These are phyloP conservation scores for Cardiospermum halicacabum DNA, from an alignment of 345 rosid genomes.

Conservation along the genomic window DNA sequence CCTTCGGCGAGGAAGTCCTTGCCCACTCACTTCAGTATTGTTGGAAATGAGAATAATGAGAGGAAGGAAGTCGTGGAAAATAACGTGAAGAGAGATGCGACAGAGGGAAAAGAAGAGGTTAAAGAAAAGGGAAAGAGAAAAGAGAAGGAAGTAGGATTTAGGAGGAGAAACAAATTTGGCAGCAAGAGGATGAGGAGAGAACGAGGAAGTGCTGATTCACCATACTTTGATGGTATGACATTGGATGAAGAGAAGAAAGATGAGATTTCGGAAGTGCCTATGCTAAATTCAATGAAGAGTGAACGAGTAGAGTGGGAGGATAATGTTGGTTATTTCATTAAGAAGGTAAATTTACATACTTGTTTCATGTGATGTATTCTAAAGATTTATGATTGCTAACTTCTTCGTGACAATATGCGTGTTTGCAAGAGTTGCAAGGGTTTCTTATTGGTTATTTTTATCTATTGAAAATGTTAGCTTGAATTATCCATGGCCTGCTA, in stretches of 20 bases:
- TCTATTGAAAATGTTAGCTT: background rate
- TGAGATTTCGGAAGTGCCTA: conserved; percentile 9
- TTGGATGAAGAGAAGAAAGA: conserved; percentile 25
- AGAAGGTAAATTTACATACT: conserved; percentile 49
- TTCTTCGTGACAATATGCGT: background rate
- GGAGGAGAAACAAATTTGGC: conserved; percentile 61
- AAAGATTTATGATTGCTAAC: background rate
- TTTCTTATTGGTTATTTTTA: background rate
- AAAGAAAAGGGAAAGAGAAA: conserved; percentile 64
- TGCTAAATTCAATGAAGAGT: conserved; percentile 8
- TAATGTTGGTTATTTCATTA: conserved; percentile 69
- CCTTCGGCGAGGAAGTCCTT: conserved; percentile 76
- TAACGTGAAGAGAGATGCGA: conserved; percentile 12
- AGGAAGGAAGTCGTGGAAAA: conserved; percentile 17
- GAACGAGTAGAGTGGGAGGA: conserved; percentile 56
- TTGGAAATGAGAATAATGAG: conserved; percentile 28
- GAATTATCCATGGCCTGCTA: background rate
- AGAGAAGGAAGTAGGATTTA: conserved; percentile 50
- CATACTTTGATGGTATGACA: conserved; percentile 29
- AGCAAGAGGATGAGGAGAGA: conserved; percentile 72
- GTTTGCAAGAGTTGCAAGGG: background rate
- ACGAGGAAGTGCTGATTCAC: conserved; percentile 46
- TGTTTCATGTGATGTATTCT: background rate
- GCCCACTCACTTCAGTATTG: conserved; percentile 47
- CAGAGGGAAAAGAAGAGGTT: conserved; percentile 47